Base-by-base conservation (phyloP, 2,329 filamentous ascomycete genomes). In the Fusarium sp. region DNA sequence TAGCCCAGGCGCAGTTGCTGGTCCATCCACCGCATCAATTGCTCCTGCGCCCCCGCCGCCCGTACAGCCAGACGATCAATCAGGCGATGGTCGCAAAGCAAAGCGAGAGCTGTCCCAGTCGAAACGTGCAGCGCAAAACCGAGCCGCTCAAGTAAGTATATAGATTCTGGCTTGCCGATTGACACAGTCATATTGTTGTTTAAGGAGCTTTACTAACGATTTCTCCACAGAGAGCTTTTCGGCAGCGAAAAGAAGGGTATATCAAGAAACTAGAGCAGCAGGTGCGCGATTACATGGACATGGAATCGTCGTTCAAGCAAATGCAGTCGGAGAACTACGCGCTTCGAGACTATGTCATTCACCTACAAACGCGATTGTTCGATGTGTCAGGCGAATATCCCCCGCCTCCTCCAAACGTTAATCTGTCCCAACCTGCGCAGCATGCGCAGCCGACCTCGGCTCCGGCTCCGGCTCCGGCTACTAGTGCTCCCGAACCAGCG, bases 251-350 rank as follows among this genome's bases (percentile, higher is more conserved):
- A 76, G 95, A 99, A 78, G 91, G 92, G 41, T 97, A 99, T 76
- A 99, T 99, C 77, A 96, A 96, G 81, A 96, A 96, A 76, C 85
- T 99, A 7, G 95, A 99, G 78, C 91, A 95, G 74, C 92, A 98
- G 75, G 92, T 97, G 47, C 89, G 92, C 71, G 91, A 95, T 28
- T 91, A 88, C 66, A 84, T 87, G 68, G 84, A 87, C 15, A 86
- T 97, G 77, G 91, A 93, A 67, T 85, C 91, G 62, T 87, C 85
- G 53, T 92, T 87, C 77, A 95, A 96, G 76, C 80, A 84, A n/a
- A 80, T 96, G 25, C 92, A 97, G 73, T 83, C 86, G 26, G 94
- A 99, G 76, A 97, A 97, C 78, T 95, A 93, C 74, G 88, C 91
- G 61, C 82, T 99, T 38, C 89, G 93, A 68, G 93, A 97, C 75